Evolutionary conservation across 331 rosid species (phyloP).

Genomic region (Arachis monticola): DNA sequence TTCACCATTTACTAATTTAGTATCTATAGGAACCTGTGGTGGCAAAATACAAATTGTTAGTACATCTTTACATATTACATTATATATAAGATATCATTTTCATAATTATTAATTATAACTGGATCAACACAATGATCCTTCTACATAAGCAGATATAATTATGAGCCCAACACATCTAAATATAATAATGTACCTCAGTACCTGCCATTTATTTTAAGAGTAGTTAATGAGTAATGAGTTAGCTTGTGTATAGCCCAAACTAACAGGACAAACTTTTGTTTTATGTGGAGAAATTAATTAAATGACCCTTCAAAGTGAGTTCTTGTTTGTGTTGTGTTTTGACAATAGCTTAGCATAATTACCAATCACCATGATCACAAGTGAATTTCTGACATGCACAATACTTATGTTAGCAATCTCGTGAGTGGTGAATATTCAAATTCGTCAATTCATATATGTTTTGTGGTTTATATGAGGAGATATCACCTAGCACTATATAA

Average conservation of each 20-base stretch:
- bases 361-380: neutral
- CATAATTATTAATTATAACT: no score
- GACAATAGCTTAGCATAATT: no score
- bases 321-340: neutral
- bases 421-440: neutral
- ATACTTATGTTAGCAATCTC: neutral
- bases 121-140: no score
- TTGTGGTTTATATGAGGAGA: neutral
- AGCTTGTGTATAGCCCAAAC: neutral
- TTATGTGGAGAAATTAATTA: neutral
- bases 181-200: no score
- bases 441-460: neutral
- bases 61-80: no score
- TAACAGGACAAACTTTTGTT: neutral
- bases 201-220: no score
- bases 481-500: no score
- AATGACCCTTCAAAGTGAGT: neutral
- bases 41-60: neutral
- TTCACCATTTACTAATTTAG: no score
- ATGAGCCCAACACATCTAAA: no score
- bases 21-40: neutral
- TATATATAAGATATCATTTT: no score
- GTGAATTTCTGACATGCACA: neutral
- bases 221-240: neutral
- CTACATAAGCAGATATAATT: no score